phyloP scores from a whole-genome alignment of 2,329 filamentous ascomycete genomes.

The Aureobasidium sp. region DNA sequence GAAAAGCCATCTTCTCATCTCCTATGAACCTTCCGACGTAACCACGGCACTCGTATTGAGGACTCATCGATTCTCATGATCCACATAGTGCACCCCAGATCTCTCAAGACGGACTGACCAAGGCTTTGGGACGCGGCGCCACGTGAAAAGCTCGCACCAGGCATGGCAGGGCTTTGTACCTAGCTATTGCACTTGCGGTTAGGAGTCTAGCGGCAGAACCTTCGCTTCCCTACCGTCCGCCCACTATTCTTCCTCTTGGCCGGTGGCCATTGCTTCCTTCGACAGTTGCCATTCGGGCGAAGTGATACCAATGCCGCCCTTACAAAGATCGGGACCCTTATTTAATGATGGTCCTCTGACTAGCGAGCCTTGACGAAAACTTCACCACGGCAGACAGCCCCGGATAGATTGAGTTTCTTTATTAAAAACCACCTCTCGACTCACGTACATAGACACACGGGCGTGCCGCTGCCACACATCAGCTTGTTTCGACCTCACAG shows the following conservation, averaged over 20 bases:
- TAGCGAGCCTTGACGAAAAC: not conserved
- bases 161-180: not conserved
- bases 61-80: not conserved
- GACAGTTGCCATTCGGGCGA: not conserved
- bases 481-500: not conserved
- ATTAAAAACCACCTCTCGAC: not conserved
- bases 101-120: not conserved
- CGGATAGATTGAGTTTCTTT: not conserved
- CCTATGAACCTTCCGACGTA: not conserved
- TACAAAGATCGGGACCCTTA: not conserved
- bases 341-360: not conserved
- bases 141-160: not conserved
- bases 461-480: not conserved
- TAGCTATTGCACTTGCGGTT: not conserved
- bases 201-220: not conserved
- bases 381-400: not conserved
- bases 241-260: not conserved
- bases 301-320: not conserved
- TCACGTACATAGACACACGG: not conserved
- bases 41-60: not conserved
- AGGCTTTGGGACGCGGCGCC: not conserved
- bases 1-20: not conserved
- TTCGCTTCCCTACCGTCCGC: not conserved
- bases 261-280: not conserved
- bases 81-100: conserved; percentile 5